phyloP scores from a whole-genome alignment of 176 grass and related monocot species.

The Saccharum officinarum region DNA sequence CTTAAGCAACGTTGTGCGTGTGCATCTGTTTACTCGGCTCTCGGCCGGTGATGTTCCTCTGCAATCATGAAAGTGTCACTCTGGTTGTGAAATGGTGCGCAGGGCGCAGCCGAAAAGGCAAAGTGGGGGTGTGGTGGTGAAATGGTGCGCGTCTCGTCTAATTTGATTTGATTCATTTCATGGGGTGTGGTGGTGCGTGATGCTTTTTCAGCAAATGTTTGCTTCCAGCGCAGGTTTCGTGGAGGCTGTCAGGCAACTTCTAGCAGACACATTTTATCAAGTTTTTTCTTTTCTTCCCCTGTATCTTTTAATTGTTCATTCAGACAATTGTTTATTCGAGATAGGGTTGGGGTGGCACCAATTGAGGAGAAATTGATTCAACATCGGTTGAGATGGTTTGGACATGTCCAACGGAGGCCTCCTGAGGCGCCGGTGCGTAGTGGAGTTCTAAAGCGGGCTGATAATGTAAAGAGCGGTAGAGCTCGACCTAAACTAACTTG shows the following conservation, averaged over 20 bases:
- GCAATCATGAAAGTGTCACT: neutral
- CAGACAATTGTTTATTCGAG: no score
- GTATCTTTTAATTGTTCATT: neutral
- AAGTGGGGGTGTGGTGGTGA: neutral
- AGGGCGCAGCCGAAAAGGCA: neutral
- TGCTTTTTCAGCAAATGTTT: neutral
- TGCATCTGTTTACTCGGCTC: neutral
- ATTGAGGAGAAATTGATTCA: no score
- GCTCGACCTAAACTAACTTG: no score
- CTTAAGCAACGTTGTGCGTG: neutral
- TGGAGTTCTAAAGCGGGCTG: no score
- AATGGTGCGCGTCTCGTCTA: neutral
- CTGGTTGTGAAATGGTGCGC: neutral
- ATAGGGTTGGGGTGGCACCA: no score
- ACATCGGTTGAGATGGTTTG: no score
- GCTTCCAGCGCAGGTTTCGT: neutral
- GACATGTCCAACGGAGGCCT: no score
- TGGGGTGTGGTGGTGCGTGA: neutral
- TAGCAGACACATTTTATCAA: neutral
- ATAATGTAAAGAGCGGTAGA: no score
- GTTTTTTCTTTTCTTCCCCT: neutral
- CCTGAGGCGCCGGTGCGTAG: no score
- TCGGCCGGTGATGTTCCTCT: neutral
- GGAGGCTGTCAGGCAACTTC: neutral
- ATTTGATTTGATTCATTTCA: neutral